Base-by-base conservation (phyloP, 2,329 filamentous ascomycete genomes). In the Pseudopyrenochaeta lycopersici region DNA sequence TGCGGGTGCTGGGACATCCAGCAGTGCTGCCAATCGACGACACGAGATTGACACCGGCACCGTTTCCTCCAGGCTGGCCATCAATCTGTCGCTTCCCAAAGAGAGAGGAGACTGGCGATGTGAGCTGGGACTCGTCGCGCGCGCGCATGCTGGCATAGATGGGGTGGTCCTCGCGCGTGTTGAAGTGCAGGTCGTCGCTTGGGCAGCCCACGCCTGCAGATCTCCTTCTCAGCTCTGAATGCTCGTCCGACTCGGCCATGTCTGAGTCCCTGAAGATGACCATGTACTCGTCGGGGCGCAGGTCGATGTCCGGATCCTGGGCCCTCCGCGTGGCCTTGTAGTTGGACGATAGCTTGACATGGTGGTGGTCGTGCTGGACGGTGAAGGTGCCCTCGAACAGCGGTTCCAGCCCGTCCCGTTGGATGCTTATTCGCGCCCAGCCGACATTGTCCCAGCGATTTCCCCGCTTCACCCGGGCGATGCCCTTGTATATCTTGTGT, bases 201-300 rank as follows among this genome's bases (percentile, higher is more conserved):
- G 82, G 81, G 74, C 95, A 99, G 4, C 83, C 64, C 17, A 68
- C 59, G 74, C 29, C 76, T 75, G 27, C 75, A 70, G 35, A 71
- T 66, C 48, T 80, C 81, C 57, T 90, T 77, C 87, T 90, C 64
- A 95, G 76, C 58, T 94, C 89, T 18, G 80, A 77, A 49, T 84
- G 84, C 32, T 78, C 75, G n/a, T 69, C 69, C 57, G 67, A 70
- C 36, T 67, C 63, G 42, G 58, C 59, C 68, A 97, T 86, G 74
- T 99, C 95, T 23, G 92, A 96, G 71, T 98, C 93, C 61, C 93
- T 86, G 84, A 91, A 98, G 1, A 97, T 84, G 31, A 97, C 83
- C 93, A 99, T 95, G 70, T 86, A 89, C 56, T 96, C 90, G 29
- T 88, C 84, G 4, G 79, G 81, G 40, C 79, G 76, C 27, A 81